These are phyloP conservation scores for Melanogaster broomeanus DNA, from an alignment of 768 basidiomycete genomes.

Conservation along the genomic window DNA sequence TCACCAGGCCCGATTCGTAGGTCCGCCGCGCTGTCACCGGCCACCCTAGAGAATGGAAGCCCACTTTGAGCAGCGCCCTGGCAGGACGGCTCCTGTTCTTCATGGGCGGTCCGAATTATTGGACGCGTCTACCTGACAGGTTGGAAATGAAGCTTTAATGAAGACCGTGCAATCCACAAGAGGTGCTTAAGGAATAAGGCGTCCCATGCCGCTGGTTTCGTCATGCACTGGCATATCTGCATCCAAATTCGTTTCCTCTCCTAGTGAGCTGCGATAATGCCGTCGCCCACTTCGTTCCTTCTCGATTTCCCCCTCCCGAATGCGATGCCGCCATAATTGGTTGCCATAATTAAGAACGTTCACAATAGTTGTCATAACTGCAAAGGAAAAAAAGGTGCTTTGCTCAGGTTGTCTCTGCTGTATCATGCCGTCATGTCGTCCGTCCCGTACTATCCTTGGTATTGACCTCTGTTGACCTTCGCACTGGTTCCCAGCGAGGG, in stretches of 20 bases:
- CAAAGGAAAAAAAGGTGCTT: constrained; percentile 3
- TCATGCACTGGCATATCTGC: no score
- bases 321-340: constrained; percentile 28
- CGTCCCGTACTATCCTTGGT: not conserved
- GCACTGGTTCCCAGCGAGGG: constrained; percentile 7
- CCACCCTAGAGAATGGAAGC: not conserved
- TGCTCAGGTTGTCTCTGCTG: constrained; percentile 9
- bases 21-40: not conserved
- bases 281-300: not conserved
- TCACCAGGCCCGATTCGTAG: no score
- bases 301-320: constrained; percentile 2
- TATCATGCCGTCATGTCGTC: not conserved
- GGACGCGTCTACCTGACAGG: not conserved
- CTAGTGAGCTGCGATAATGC: constrained; percentile 18
- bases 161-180: not conserved
- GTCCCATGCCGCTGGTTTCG: not conserved
- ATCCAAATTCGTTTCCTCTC: not conserved
- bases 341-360: constrained; percentile 22
- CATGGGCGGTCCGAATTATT: not conserved
- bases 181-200: not conserved
- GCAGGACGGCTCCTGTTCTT: not conserved
- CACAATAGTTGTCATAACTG: constrained; percentile 11
- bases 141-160: no score
- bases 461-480: not conserved
- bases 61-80: not conserved